A percentile compares a stretch with the other conserved stretches of the same genome.
phyloP scores from a whole-genome alignment of 78 protist genomes.

The Cavenderia fasciculata region DNA sequence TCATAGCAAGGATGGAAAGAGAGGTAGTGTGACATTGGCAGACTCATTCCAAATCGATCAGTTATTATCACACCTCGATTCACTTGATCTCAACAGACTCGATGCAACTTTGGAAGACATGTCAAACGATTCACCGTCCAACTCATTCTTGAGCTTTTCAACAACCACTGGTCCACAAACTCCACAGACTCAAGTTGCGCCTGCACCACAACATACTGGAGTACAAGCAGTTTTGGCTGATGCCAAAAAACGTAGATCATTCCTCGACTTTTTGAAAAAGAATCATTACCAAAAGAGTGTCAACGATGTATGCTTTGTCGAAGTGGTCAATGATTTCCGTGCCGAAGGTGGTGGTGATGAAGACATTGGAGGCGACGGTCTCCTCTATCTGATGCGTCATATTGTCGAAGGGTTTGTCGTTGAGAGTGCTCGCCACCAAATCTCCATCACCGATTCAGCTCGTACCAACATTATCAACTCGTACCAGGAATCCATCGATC shows the following conservation, averaged over 20 bases:
- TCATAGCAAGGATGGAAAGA: not conserved
- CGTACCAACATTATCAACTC: conserved; percentile 15
- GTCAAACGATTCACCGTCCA: not conserved
- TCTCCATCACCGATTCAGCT: conserved; percentile 40
- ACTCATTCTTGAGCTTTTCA: conserved; percentile 24
- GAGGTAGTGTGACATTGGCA: not conserved
- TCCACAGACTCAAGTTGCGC: not conserved
- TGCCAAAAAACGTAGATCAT: conserved; percentile 34
- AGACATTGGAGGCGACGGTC: conserved; percentile 51
- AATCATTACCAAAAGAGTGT: conserved; percentile 49
- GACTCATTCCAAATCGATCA: conserved; percentile 57
- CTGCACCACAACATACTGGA: not conserved
- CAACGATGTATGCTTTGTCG: conserved; percentile 70
- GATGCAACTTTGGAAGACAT: conserved; percentile 17
- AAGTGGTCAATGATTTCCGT: conserved; percentile 61
- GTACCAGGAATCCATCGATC: conserved; percentile 19
- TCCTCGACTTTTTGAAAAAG: conserved; percentile 55
- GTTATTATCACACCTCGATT: conserved; percentile 12
- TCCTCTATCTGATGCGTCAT: conserved; percentile 37
- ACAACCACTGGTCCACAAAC: not conserved
- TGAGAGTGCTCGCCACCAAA: conserved; percentile 44
- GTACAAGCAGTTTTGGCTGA: conserved; percentile 28
- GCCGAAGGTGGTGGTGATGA: conserved; percentile 47
- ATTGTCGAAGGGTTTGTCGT: conserved; percentile 59
- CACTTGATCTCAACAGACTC: conserved; percentile 10